A percentile compares a stretch with the other conserved stretches of the same genome.
Conservation (phyloP, 257 asterid genomes). For the Fraxinus pennsylvanica region DNA sequence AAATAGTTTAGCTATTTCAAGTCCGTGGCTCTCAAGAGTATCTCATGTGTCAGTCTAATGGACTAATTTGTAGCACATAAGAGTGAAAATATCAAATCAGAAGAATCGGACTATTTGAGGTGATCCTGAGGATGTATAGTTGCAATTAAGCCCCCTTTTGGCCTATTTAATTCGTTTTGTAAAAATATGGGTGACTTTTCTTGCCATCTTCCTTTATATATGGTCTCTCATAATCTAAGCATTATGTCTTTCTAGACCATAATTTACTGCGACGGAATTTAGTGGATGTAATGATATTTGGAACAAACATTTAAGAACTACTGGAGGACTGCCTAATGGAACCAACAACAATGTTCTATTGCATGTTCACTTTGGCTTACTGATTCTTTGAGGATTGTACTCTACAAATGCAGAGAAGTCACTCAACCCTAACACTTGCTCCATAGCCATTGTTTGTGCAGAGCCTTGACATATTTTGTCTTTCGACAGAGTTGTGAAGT, state of each 20-base stretch:
- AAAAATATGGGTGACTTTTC: not conserved
- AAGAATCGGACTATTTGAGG: not conserved
- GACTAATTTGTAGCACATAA: not conserved
- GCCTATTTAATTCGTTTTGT: not conserved
- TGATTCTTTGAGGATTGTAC: not conserved
- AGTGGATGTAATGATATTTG: constrained; percentile 7
- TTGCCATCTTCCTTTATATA: not conserved
- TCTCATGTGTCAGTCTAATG: no score
- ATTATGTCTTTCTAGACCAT: not conserved
- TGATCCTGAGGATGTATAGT: not conserved
- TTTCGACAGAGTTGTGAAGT: constrained; percentile 84
- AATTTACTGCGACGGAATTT: not conserved
- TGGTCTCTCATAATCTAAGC: constrained; percentile 12
- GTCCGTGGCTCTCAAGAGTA: not conserved
- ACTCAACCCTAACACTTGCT: constrained; percentile 11
- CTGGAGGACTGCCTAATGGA: not conserved
- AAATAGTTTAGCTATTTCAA: no score
- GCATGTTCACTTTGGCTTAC: constrained; percentile 3
- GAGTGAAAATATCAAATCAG: not conserved
- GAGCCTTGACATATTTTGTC: constrained; percentile 42
- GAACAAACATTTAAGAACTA: constrained; percentile 1
- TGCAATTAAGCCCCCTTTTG: not conserved
- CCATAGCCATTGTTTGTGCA: constrained; percentile 21
- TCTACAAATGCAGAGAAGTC: not conserved
- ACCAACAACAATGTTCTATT: constrained; percentile 3